phyloP scores from a whole-genome alignment of 306 rosid species.

The Sphenostylis stenocarpa region DNA sequence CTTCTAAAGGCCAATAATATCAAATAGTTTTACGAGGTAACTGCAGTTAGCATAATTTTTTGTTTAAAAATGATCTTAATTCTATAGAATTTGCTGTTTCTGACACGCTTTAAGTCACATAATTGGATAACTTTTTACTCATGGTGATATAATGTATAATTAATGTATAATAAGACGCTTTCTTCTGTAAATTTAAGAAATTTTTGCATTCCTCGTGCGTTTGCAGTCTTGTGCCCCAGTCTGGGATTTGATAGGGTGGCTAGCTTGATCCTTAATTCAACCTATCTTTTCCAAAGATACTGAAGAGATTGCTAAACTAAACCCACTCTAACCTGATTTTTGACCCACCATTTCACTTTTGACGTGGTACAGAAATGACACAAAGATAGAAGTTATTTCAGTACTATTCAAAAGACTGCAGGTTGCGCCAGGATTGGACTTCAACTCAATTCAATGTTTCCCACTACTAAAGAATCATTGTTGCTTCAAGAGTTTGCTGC shows the following conservation, averaged over 20 bases:
- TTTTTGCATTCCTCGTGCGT: no score
- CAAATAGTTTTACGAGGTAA: no score
- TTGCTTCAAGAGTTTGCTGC: constrained; percentile 11
- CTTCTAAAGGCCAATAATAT: no score
- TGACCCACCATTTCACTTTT: constrained; percentile 17
- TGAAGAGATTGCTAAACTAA: not conserved
- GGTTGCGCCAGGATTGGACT: not conserved
- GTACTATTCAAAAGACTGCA: not conserved
- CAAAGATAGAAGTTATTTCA: not conserved
- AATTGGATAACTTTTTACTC: no score
- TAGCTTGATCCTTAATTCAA: not conserved
- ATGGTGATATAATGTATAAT: no score
- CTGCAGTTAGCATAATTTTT: no score
- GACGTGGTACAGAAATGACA: constrained; percentile 26
- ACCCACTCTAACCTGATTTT: not conserved
- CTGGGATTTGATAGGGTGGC: not conserved
- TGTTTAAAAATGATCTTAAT: no score
- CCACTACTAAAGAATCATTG: constrained; percentile 9
- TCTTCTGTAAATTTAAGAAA: no score
- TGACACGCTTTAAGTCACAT: no score
- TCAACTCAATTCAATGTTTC: constrained; percentile 5
- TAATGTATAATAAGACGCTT: no score
- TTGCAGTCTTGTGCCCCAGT: not conserved
- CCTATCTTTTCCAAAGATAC: not conserved
- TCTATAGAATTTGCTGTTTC: no score